Evolutionary conservation across 2,329 filamentous ascomycete species (phyloP), one percentile per base, ranked within the genome.

Genomic region (Pseudocercospora fuligena): DNA sequence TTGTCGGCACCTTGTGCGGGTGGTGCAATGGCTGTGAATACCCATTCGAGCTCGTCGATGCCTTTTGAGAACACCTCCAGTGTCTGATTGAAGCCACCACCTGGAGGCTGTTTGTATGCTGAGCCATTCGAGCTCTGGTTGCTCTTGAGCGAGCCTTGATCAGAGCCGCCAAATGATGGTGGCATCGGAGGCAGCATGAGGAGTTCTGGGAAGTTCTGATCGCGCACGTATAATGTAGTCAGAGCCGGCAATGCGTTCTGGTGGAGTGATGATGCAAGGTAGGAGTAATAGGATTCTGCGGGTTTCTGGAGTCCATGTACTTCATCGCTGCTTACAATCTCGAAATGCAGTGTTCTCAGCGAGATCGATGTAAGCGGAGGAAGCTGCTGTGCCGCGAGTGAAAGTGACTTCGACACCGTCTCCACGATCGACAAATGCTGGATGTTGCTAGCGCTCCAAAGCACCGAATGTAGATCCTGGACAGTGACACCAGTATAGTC

Each of bases 181-280:
- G 82, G 83, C 2, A 92, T 90, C 1, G 90, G 91, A 1, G 89
- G 87, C 6, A 94, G 84, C 14, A 93, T 85, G 5, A 97, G 87
- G 11, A 90, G 86, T 72, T 97, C 92, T 1, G 93, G 89, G 76
- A 98, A 97, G 59, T 87, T 85, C 27, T 90, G 87, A 74, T 97
- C 93, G 60, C 92, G 90, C 19, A 97, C 94, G 77, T 96, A 97
- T 7, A 98, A 86, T 23, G 89, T 87, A 40, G 85, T 85, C 8
- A 98, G 84, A 40, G 86, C 87, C 0, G 93, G 93, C 7, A 98
- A 85, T 7, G 88, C 87, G 68, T 90, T 90, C 16, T 88, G 86
- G 67, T 95, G 87, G 33, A 98, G 87, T 0, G 92, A 97, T n/a
- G 87, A 87, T 27, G 92, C 89, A 21, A 98, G 87, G 79, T 97